Base-by-base conservation (phyloP, 306 rosid species). In the Lathyrus aphaca region DNA sequence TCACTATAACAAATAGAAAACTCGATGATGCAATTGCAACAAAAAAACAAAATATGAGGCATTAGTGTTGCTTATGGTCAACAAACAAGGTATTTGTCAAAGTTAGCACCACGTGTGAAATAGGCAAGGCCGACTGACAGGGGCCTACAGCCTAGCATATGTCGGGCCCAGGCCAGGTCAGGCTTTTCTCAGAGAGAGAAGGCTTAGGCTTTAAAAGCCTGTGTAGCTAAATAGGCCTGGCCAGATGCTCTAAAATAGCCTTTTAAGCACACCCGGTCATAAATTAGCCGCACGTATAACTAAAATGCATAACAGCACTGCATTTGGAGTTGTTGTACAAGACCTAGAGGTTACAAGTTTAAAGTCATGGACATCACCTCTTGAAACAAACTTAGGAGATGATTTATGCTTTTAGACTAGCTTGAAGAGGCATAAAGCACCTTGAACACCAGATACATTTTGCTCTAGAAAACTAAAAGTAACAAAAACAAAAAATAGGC, bases 391-490 rank as follows among this genome's bases (percentile, higher is more conserved):
- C 39, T 58, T 43, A 8, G 17, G n/a, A 7, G 14, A 54, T 42
- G 38, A 63, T 64, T 16, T 69, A 15, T 62, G 48, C 50, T 38
- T 57, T 44, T 10, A 55, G 37, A 21, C 13, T 55, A 50, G 46
- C 48, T 56, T 71, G 39, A 12, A 16, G 43, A 53, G 77, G 73
- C 61, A 71, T 51, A 64, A 48, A 48, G 62, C 67, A 44, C 56
- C 68, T 64, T n/a, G 35, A 63, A 63, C 64, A 64, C 29, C 63
- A 57, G 59, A 18, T 64, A 23, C 60, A 27, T 43, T 55, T 71
- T 53, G 62, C 77, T 48, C 68, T 54, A n/a, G 40, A 30, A n/a
- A 42, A 65, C 49, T 37, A 54, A 57, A 78, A 65, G 16, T 49
- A 55, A 19, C 23, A 10, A 44, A 65, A 55, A 54, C 12, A 46